phyloP scores from a whole-genome alignment of 768 basidiomycete species.

The Kwoniella shandongensis region DNA sequence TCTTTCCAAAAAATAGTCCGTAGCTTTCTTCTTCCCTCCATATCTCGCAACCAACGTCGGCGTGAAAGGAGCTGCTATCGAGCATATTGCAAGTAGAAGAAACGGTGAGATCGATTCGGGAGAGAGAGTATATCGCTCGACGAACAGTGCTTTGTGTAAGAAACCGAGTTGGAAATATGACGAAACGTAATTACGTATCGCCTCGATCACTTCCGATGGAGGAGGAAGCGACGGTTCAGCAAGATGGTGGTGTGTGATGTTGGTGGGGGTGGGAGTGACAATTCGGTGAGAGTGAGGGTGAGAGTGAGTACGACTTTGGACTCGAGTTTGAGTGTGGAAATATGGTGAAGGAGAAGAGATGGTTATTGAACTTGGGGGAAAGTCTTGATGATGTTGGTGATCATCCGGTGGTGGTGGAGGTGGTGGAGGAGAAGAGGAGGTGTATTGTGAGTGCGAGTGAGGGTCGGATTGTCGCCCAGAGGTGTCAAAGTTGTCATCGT shows the following conservation, averaged over 20 bases:
- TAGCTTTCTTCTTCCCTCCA: conserved; percentile 23
- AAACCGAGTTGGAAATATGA: conserved; percentile 26
- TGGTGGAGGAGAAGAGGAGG: conserved; percentile 6
- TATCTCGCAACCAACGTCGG: conserved; percentile 16
- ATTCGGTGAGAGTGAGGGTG: no score
- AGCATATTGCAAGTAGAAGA: conserved; percentile 26
- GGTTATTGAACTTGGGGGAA: conserved; percentile 2
- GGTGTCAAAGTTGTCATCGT: no score
- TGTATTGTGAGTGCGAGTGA: conserved; percentile 1
- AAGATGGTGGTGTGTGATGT: neutral
- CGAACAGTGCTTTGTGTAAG: conserved; percentile 26
- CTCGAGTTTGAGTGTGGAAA: no score
- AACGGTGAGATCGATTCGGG: conserved; percentile 13
- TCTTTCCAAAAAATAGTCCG: conserved; percentile 15
- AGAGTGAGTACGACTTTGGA: no score
- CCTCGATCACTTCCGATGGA: conserved; percentile 13
- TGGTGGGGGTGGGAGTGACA: neutral
- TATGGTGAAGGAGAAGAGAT: conserved; percentile 1
- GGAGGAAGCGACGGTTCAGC: conserved; percentile 15
- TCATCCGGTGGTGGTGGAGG: conserved; percentile 2
- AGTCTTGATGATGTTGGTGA: neutral
- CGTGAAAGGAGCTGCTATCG: conserved; percentile 25
- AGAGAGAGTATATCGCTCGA: conserved; percentile 18
- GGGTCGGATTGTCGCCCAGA: no score
- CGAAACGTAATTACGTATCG: conserved; percentile 16